Evolutionary conservation across 2,329 filamentous ascomycete genomes (phyloP).

Genomic region (Rhinocladiella similis): DNA sequence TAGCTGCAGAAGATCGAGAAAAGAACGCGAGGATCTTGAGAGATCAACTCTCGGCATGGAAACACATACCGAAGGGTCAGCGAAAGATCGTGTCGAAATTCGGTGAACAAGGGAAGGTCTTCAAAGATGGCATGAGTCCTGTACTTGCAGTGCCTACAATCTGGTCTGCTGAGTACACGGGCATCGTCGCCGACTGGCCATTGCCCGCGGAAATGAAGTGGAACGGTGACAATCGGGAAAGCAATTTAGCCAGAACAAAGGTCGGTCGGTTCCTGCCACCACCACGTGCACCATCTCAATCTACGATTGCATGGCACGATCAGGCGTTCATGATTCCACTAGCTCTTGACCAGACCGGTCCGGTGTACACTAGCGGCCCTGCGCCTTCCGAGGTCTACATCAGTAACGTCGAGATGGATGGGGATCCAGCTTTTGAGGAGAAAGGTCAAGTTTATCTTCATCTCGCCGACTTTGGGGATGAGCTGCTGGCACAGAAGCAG

Average conservation of each 20-base stretch:
- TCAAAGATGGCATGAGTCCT: constrained; percentile 18
- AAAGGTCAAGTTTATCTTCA: constrained; percentile 12
- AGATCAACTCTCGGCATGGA: constrained; percentile 13
- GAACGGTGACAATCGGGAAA: constrained; percentile 21
- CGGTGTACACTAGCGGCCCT: constrained; percentile 14
- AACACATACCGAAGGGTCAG: constrained; percentile 17
- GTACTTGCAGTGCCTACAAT: constrained; percentile 19
- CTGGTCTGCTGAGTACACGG: constrained; percentile 18
- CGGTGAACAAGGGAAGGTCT: constrained; percentile 20
- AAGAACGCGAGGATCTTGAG: constrained; percentile 16
- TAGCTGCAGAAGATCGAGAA: constrained; percentile 12
- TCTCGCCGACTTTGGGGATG: constrained; percentile 13
- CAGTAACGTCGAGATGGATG: constrained; percentile 16
- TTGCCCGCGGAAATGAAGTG: constrained; percentile 15
- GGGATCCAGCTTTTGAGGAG: constrained; percentile 18
- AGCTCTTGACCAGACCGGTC: constrained; percentile 19
- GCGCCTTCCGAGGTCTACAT: constrained; percentile 16
- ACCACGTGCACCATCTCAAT: constrained; percentile 11
- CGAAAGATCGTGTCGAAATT: constrained; percentile 20
- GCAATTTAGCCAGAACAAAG: constrained; percentile 14
- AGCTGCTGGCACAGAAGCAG: constrained; percentile 13
- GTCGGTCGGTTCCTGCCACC: constrained; percentile 19
- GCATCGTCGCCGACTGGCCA: constrained; percentile 15
- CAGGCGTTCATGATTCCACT: constrained; percentile 7
- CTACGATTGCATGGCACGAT: constrained; percentile 12